A percentile compares a stretch with the other conserved stretches of the same genome.
These are phyloP conservation scores for Globomyces pollinis-pini DNA, from an alignment of 192 early-diverging fungal genomes.

Conservation along the genomic window DNA sequence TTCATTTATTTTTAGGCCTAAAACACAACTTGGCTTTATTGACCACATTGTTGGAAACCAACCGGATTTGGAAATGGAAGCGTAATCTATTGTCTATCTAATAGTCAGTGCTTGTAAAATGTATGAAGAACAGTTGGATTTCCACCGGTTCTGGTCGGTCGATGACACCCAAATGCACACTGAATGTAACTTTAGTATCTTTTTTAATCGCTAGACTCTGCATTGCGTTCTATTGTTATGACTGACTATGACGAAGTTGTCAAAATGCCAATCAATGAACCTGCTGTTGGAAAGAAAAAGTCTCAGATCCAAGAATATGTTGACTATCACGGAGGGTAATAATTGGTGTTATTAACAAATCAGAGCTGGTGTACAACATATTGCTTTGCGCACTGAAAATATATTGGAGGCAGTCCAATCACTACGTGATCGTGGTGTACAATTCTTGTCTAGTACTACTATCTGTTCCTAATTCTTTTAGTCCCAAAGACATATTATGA, in stretches of 20 bases:
- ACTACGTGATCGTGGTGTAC: slow-evolving; percentile 76
- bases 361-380: slow-evolving; percentile 56
- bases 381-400: slow-evolving; percentile 83
- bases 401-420: slow-evolving; percentile 76
- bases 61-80: slow-evolving; percentile 81
- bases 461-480: no score
- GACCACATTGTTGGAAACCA: slow-evolving; percentile 97
- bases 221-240: slow-evolving; percentile 93
- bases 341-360: slow-evolving; percentile 9
- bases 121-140: slow-evolving; percentile 88
- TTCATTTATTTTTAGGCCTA: no score
- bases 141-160: slow-evolving; percentile 98
- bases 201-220: no score
- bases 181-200: no score
- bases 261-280: slow-evolving; percentile 98
- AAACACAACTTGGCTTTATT: slow-evolving; percentile 62
- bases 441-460: slow-evolving; percentile 83
- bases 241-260: slow-evolving; percentile 80
- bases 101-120: slow-evolving; percentile 71
- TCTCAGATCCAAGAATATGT: slow-evolving; percentile 93
- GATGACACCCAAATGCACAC: slow-evolving; percentile 95
- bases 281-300: slow-evolving; percentile 85
- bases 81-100: no score
- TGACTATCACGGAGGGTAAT: slow-evolving; percentile 74
- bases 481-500: slow-evolving; percentile 86